Evolutionary conservation across 768 basidiomycete species (phyloP).

Genomic region (Tephrocybe sp.): DNA sequence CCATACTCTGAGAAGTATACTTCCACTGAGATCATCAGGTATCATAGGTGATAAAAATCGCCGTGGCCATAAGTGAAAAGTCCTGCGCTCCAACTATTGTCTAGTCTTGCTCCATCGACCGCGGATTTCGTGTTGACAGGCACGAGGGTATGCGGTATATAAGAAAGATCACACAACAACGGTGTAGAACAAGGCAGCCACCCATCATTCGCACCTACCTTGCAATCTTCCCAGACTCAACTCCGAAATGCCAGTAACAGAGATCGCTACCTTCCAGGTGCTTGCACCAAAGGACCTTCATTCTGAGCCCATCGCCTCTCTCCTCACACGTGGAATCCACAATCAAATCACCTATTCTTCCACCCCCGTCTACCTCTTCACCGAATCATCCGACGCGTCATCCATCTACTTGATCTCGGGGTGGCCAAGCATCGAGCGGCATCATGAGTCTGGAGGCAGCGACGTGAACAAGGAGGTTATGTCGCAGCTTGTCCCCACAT

Average conservation of each 20-base stretch:
- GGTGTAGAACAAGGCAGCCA: too few relatives aligned
- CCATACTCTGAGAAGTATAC: too few relatives aligned
- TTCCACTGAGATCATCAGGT: too few relatives aligned
- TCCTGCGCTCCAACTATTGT: too few relatives aligned
- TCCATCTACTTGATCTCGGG: slow-evolving; percentile 42
- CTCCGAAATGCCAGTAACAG: slow-evolving; percentile 41
- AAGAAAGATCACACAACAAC: too few relatives aligned
- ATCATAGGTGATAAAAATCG: too few relatives aligned
- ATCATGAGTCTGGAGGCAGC: slow-evolving; percentile 42
- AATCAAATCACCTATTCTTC: slow-evolving; percentile 42
- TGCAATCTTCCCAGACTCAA: too few relatives aligned
- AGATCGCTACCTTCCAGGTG: slow-evolving; percentile 39
- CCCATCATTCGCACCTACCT: too few relatives aligned
- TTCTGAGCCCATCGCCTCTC: slow-evolving; percentile 24
- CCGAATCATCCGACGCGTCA: slow-evolving; percentile 19
- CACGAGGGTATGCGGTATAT: too few relatives aligned
- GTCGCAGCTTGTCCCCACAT: slow-evolving; percentile 22
- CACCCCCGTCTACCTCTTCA: slow-evolving; percentile 41
- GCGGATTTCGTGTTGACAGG: too few relatives aligned
- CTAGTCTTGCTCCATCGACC: too few relatives aligned
- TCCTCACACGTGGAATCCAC: slow-evolving; percentile 29
- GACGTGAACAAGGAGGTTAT: slow-evolving; percentile 39
- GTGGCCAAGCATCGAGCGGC: slow-evolving; percentile 41
- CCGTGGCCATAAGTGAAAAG: too few relatives aligned
- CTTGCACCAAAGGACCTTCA: slow-evolving; percentile 27